Conservation (phyloP, 2,329 filamentous ascomycete genomes). For the Botrytis fabae region DNA sequence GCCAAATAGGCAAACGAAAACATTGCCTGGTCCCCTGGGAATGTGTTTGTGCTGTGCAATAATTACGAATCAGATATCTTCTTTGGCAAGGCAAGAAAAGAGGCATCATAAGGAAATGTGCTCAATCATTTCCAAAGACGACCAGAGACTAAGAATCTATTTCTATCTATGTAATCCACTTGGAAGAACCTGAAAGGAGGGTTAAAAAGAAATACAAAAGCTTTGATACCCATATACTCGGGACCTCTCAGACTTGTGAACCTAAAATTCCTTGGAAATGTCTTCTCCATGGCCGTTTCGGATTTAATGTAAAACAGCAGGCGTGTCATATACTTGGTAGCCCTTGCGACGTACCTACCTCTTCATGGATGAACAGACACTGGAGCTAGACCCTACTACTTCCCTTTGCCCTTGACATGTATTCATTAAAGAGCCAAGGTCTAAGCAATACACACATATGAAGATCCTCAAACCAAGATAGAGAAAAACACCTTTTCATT, state of each 20-base stretch:
- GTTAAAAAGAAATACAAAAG: not conserved
- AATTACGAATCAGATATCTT: not conserved
- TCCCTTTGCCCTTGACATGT: not conserved
- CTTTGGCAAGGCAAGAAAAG: not conserved
- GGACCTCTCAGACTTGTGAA: not conserved
- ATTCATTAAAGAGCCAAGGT: not conserved
- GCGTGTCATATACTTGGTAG: not conserved
- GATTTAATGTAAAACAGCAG: not conserved
- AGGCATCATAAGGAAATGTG: not conserved
- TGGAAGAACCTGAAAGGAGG: not conserved
- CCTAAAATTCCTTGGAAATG: not conserved
- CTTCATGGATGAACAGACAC: not conserved
- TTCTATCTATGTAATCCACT: not conserved
- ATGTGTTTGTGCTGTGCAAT: not conserved
- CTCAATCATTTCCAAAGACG: not conserved
- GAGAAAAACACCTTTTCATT: constrained; percentile 6
- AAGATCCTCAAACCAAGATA: not conserved
- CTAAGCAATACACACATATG: not conserved
- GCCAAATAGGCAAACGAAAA: not conserved
- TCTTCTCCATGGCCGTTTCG: not conserved
- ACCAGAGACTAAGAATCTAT: not conserved
- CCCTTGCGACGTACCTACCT: not conserved
- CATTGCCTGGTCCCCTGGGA: not conserved
- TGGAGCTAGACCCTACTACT: not conserved
- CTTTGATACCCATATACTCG: not conserved